A percentile compares a stretch with the other conserved stretches of the same genome.
These are phyloP conservation scores for Pleurotus citrinopileatus DNA, from an alignment of 768 basidiomycete species.

Conservation along the genomic window DNA sequence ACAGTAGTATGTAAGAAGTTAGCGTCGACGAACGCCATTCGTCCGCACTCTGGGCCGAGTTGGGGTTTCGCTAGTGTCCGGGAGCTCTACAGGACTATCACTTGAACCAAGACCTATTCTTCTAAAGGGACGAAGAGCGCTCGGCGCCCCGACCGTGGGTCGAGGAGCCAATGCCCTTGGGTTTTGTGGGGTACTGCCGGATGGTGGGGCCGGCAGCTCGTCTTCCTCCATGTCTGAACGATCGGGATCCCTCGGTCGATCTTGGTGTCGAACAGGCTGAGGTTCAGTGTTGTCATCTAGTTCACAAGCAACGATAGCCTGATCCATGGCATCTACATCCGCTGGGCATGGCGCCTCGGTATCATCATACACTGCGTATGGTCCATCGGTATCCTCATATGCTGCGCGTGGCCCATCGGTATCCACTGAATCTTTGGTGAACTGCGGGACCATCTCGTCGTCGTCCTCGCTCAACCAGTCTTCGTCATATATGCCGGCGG, in stretches of 20 bases:
- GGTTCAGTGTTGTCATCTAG: conserved; percentile 32
- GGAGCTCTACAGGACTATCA: conserved; percentile 28
- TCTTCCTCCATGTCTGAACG: conserved; percentile 16
- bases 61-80: conserved; percentile 48
- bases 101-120: conserved; percentile 19
- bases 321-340: conserved; percentile 74
- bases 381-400: conserved; percentile 21
- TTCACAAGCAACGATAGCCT: conserved; percentile 50
- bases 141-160: conserved; percentile 13
- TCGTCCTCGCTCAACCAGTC: conserved; percentile 56
- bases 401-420: too few species aligned
- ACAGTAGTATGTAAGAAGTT: conserved; percentile 8
- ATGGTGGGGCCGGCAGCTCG: conserved; percentile 16
- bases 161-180: conserved; percentile 11
- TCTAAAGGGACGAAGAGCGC: conserved; percentile 13
- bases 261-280: conserved; percentile 16
- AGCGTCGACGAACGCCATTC: conserved; percentile 44
- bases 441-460: conserved; percentile 29
- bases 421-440: conserved; percentile 18
- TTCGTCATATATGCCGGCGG: conserved; percentile 73
- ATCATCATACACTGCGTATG: conserved; percentile 21
- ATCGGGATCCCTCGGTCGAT: conserved; percentile 16
- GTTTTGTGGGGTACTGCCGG: not conserved
- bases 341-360: too few species aligned
- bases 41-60: conserved; percentile 56